Evolutionary conservation across 352 stramenopile species (phyloP), one percentile per base, ranked within the genome.

Genomic region (Phytophthora sojae): DNA sequence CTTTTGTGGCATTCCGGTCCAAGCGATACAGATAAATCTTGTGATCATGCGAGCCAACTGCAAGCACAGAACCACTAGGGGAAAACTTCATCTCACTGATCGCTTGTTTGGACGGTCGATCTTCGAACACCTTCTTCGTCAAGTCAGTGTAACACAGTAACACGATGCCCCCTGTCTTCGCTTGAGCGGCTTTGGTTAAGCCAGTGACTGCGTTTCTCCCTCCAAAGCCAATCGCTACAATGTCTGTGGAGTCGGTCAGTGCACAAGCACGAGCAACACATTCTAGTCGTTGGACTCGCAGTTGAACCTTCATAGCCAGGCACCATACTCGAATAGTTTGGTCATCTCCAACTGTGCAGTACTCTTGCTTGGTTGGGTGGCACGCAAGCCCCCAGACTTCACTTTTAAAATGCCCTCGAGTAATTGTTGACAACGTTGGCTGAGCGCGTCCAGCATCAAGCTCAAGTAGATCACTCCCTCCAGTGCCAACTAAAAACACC

Each of bases 381-480:
- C 71, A 79, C n/a, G 87, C 83, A 6, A 98, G 61, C 0, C 88
- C 91, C 90, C 92, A 97, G 1, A 97, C 51, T 67, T 97, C 90
- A 53, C 86, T 80, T 49, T 81, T 71, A 37, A 51, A 91, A 71
- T 98, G 93, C 0, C 88, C 92, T 26, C 73, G 70, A 23, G 77
- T 90, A 79, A 82, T 47, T 39, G 50, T 51, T 69, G 56, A 21
- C 57, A 72, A 8, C 11, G 59, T 50, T 29, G 61, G 14, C n/a
- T 71, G 61, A 17, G 71, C 51, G 6, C 67, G 67, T 14, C 44
- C 73, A 6, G 77, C 64, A 70, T 95, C 91, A 25, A 98, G 53
- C 61, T 98, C 91, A 9, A 97, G 75, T 11, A 98, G 61, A 62
- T 98, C 89, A 35, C 90, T 97, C 11, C 91, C 93, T 37, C 57